Base-by-base conservation (phyloP, 2,329 filamentous ascomycete genomes). In the Hymenoscyphus infarciens region DNA sequence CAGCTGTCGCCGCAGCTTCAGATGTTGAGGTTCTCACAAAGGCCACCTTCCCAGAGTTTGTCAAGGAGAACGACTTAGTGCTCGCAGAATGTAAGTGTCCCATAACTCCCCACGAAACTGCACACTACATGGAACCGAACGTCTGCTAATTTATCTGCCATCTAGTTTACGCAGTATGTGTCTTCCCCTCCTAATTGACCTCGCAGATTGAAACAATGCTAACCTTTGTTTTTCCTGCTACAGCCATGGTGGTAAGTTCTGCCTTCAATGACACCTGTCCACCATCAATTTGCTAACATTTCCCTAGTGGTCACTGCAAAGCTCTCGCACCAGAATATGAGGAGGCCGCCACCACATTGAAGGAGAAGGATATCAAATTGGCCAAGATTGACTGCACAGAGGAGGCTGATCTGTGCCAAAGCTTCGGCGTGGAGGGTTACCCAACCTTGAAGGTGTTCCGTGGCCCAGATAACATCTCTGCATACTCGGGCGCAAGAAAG, bases 391-490 rank as follows among this genome's bases (percentile, higher is more conserved):
- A 97, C 83, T 98, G 95, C 85, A 98, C 94, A 75, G 92, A 90
- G 77, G 91, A 99, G 83, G 81, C 87, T 67, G 92, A 96, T 38
- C 89, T 99, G 70, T 99, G 95, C 87, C 86, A 92, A 78, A 82
- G 86, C 72, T 91, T 90, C 74, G 93, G 91, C 67, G 93, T 99
- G 53, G 92, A 98, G 83, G 95, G 95, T 69, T 99, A 99, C 84
- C 95, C 95, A 67, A 99, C 95, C 70, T 87, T 99, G 76, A 99
- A 98, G 88, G 87, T 99, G 80, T 99, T 99, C 92, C 92, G 94
- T 73, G 94, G 95, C 71, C 79, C 81, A 53, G 91, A 97, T 11
- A 91, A 89, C 76, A 80, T 91, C 75, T 82, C 85, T 69, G 89
- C 93, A 67, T 99, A 99, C 81, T 82, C 83, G 72, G 95, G 95